A percentile compares a stretch with the other conserved stretches of the same genome.
Evolutionary conservation across 73 alveolate genomes (phyloP).

Genomic region (Paramecium sonneborni): DNA sequence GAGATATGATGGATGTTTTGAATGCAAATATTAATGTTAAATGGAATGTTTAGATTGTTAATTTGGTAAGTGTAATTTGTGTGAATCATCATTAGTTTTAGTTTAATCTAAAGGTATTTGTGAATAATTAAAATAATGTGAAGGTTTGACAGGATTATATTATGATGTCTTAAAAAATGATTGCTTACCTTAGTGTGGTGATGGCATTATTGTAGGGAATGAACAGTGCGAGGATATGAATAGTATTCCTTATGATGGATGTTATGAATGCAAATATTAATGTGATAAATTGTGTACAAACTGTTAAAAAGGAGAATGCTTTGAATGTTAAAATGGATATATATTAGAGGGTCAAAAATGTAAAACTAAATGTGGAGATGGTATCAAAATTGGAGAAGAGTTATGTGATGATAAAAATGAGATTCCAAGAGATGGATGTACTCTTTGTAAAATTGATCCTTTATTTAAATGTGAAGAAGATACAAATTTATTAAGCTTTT

Average conservation of each 20-base stretch:
- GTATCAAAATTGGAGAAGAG: conserved; percentile 17
- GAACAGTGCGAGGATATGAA: conserved; percentile 35
- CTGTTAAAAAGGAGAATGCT: too few relatives aligned
- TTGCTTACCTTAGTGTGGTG: conserved; percentile 49
- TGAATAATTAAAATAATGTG: conserved; percentile 65
- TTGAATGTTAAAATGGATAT: conserved; percentile 13
- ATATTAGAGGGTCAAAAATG: conserved; percentile 40
- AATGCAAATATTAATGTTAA: conserved; percentile 65
- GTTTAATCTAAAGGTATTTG: neutral
- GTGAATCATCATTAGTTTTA: conserved; percentile 45
- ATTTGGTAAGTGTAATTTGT: neutral
- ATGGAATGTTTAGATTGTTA: conserved; percentile 66
- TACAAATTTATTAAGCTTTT: conserved; percentile 67
- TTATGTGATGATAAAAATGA: conserved; percentile 72
- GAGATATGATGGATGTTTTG: too few relatives aligned
- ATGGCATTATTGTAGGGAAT: conserved; percentile 37
- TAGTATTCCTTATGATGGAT: neutral
- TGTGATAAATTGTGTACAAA: too few relatives aligned
- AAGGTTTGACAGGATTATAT: conserved; percentile 65
- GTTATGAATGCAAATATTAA: neutral
- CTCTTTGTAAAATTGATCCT: conserved; percentile 68
- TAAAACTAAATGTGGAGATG: conserved; percentile 63
- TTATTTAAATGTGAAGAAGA: conserved; percentile 74
- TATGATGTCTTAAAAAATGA: conserved; percentile 7
- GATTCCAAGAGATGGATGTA: conserved; percentile 72